Evolutionary conservation across 768 basidiomycete genomes (phyloP).

Genomic region (Tulasnella sp.): DNA sequence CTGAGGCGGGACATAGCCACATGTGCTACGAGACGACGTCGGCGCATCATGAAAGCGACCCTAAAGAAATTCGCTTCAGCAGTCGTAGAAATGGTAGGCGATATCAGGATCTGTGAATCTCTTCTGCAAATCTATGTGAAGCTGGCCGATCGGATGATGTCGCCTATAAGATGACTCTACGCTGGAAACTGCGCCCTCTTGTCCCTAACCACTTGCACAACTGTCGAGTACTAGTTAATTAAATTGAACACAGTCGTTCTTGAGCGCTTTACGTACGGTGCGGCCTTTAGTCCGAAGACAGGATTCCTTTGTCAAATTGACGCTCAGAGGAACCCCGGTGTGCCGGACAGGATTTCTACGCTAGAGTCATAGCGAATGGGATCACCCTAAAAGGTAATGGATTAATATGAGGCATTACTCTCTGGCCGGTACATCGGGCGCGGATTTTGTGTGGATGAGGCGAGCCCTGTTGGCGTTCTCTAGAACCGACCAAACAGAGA

Average conservation of each 20-base stretch:
- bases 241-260: not conserved
- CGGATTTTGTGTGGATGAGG: too few species aligned
- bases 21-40: not conserved
- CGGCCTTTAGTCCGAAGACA: not conserved
- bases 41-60: too few species aligned
- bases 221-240: not conserved
- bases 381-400: not conserved
- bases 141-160: not conserved
- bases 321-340: not conserved
- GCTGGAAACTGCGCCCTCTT: not conserved
- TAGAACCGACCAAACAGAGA: too few species aligned
- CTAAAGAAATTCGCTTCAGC: not conserved
- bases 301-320: not conserved
- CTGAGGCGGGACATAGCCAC: not conserved
- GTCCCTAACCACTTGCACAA: not conserved
- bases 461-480: not conserved
- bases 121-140: not conserved
- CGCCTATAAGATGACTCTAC: not conserved
- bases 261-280: not conserved
- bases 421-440: not conserved
- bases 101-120: not conserved
- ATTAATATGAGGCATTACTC: not conserved
- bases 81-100: not conserved
- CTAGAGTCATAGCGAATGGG: not conserved
- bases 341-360: not conserved